Percentiles rank a stretch among this genome's conserved stretches.
These are phyloP conservation scores for Podaxis mareebaensis DNA, from an alignment of 768 basidiomycete species.

Conservation along the genomic window DNA sequence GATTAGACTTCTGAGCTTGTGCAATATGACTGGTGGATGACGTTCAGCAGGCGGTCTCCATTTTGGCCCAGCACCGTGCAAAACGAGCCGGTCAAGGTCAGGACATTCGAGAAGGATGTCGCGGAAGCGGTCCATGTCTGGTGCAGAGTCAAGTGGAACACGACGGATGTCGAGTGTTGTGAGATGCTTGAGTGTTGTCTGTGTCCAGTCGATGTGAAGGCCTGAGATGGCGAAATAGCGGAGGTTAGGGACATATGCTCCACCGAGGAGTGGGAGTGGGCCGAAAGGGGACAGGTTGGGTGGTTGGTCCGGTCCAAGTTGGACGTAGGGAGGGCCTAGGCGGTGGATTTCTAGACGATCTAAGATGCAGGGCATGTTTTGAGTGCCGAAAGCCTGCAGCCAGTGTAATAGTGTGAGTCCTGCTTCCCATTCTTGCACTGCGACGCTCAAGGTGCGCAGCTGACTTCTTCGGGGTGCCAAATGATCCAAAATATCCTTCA, in stretches of 20 bases:
- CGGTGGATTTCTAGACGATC: constrained; percentile 70
- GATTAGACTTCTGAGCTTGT: constrained; percentile 49
- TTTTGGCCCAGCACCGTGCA: constrained; percentile 65
- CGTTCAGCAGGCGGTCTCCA: constrained; percentile 24
- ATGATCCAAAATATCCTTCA: constrained; percentile 49
- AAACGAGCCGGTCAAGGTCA: constrained; percentile 50
- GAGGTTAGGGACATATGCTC: constrained; percentile 44
- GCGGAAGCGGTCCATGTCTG: constrained; percentile 51
- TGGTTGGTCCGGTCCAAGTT: constrained; percentile 42
- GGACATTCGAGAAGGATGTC: constrained; percentile 51
- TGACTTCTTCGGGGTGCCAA: constrained; percentile 54
- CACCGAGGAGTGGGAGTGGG: constrained; percentile 50
- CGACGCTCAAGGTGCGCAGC: constrained; percentile 59
- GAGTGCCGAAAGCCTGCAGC: constrained; percentile 37
- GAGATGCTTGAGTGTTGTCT: constrained; percentile 51
- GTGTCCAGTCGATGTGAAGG: constrained; percentile 60
- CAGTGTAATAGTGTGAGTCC: constrained; percentile 51
- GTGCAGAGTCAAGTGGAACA: constrained; percentile 53
- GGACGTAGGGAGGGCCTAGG: constrained; percentile 45
- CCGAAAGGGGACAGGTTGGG: constrained; percentile 28
- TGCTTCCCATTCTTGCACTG: constrained; percentile 57
- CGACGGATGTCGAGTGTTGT: constrained; percentile 65
- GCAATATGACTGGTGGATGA: constrained; percentile 44
- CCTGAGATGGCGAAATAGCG: constrained; percentile 56
- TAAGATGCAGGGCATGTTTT: constrained; percentile 42